Conservation (phyloP, 768 basidiomycete species). For the Polyporus arcularius region DNA sequence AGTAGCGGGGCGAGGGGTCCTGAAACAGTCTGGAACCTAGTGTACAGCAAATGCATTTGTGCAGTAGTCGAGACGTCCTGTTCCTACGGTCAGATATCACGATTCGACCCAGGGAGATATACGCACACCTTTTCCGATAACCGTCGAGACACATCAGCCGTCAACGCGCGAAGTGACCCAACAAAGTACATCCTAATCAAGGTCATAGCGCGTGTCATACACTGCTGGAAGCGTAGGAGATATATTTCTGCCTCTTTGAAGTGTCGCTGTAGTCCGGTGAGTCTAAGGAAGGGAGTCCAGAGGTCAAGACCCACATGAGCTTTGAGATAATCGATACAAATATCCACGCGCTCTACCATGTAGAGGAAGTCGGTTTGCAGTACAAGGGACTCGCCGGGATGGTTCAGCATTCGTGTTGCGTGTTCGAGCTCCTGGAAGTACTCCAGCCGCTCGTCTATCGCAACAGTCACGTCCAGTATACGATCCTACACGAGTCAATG, state of each 20-base stretch:
- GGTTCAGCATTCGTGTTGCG: conserved; percentile 91
- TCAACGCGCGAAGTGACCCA: conserved; percentile 75
- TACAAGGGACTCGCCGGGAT: conserved; percentile 90
- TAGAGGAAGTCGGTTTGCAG: conserved; percentile 89
- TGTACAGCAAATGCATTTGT: conserved; percentile 84
- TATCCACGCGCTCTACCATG: conserved; percentile 94
- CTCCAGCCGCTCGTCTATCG: conserved; percentile 77
- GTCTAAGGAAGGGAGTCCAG: background rate
- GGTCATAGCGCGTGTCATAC: conserved; percentile 97
- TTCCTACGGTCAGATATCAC: background rate
- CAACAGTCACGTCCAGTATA: conserved; percentile 77
- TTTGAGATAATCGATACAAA: conserved; percentile 90
- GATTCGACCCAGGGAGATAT: background rate
- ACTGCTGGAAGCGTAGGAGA: conserved; percentile 96
- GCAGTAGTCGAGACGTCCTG: conserved; percentile 81
- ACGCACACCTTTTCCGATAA: conserved; percentile 69
- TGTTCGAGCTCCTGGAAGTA: conserved; percentile 95
- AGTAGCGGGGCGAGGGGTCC: conserved; percentile 75
- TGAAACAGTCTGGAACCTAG: conserved; percentile 78
- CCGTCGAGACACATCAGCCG: conserved; percentile 74
- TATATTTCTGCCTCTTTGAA: conserved; percentile 93
- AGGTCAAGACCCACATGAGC: conserved; percentile 62
- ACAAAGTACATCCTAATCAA: conserved; percentile 97
- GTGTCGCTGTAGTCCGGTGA: conserved; percentile 59
- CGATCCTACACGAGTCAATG: conserved; percentile 54